Base-by-base conservation (phyloP, 2,329 filamentous ascomycete species). In the Fusarium begoniae region DNA sequence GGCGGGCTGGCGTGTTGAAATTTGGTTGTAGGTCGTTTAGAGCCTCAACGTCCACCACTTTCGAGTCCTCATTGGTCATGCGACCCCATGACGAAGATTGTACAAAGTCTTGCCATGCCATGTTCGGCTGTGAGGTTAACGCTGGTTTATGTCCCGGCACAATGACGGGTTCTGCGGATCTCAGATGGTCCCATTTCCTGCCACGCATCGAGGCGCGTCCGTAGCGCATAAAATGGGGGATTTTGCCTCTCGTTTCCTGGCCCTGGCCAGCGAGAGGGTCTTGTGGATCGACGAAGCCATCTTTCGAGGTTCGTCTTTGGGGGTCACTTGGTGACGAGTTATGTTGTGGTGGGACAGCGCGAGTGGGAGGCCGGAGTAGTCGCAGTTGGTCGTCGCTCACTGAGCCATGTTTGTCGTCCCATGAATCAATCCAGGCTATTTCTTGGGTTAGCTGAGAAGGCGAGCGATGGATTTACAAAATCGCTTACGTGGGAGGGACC, bases 141-240 rank as follows among this genome's bases (percentile, higher is more conserved):
- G 82, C 78, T 18, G 84, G 83, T 64, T 81, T 81, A 70, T 87
- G 85, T 45, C 84, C 83, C 30, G 88, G 83, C 54, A 90, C 87
- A 71, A 91, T 90, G 71, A 90, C 88, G 8, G 89, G 89, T 67
- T 90, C 89, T 40, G 87, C 84, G 6, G 87, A 87, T 59, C 89
- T 87, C 58, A 90, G 79, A 75, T 91, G 88, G 75, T 91, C 89
- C 88, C 89, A 90, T 81, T 86, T 86, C 67, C 88, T 85, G 7
- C 88, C 88, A 53, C 79, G 80, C 72, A 76, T 80, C 30, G 82
- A 82, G 79, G 86, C 79, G 80, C 85, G 85, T 50, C 87, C 84
- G 73, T 87, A 79, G 75, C 81, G 82, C 58, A 89, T 83, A 28
- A 89, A 80, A 59, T 84, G 83, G 58, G 86, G 85, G 26, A 89